Evolutionary conservation across 2,329 filamentous ascomycete species (phyloP), one percentile per base, ranked within the genome.

Genomic region (Hypoxylon sp.): DNA sequence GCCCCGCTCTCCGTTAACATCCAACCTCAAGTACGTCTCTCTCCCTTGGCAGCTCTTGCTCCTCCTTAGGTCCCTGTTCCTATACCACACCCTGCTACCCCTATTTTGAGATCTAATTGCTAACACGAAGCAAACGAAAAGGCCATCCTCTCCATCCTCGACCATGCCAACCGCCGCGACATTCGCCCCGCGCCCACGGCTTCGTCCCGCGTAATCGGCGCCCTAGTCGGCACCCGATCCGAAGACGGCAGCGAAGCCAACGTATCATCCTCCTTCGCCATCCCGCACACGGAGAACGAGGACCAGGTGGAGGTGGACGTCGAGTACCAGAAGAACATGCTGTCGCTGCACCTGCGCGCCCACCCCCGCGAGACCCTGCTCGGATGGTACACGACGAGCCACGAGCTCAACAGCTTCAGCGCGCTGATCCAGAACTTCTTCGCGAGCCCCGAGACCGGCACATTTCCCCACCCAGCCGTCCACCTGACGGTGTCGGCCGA

Each of bases 341-440:
- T 98, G 65, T 92, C 93, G 67, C 86, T 99, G 76, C 95, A 97
- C 81, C 90, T 98, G 75, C 95, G 95, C 84, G 95, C 95, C 64
- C 92, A 94, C 82, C 96, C 96, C 56, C 93, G 94, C 82, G 96
- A 99, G 83, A 90, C 94, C 61, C 89, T 99, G 66, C 92, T 99
- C 70, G 96, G 96, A 78, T 99, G 96, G 96, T 99, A 99, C 85
- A 97, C 96, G 72, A 99, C 96, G 55, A 95, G 92, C 79, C 91
- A 93, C 81, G 95, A 98, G 84, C 89, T 99, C 79, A 98, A 99
- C 89, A 97, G 92, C 81, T 99, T 99, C 88, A 96, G 92, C 81
- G 96, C 96, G 77, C 89, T 99, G 77, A 99, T 97, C 83, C 96
- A 99, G 85, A 99, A 99, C 88, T 99, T 98, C 87, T 99, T 98